These are phyloP conservation scores for Austropuccinia psidii DNA, from an alignment of 1,284 basidiomycete species.

Conservation along the genomic window DNA sequence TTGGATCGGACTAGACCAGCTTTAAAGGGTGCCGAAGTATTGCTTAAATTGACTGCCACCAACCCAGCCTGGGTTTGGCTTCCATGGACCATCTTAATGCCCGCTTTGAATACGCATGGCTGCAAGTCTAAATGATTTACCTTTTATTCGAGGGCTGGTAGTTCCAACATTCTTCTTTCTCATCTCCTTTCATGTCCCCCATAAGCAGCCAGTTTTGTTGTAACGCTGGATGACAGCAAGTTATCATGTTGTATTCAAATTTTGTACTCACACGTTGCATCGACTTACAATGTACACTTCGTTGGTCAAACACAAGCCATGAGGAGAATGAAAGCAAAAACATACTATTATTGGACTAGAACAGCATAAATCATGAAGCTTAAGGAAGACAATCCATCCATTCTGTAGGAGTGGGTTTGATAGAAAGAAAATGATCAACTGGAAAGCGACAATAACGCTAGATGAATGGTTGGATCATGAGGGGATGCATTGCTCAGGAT, in stretches of 20 bases:
- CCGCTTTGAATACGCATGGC: background rate
- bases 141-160: slow-evolving; percentile 32
- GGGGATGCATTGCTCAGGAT: slow-evolving; percentile 31
- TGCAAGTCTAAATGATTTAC: background rate
- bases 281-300: no score
- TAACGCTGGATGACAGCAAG: no score
- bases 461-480: background rate
- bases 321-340: no score
- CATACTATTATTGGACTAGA: no score
- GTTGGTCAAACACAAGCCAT: no score
- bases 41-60: slow-evolving; percentile 15
- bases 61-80: background rate
- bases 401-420: background rate
- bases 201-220: background rate
- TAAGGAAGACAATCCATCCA: background rate
- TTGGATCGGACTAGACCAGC: background rate
- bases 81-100: slow-evolving; percentile 29
- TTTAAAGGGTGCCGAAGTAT: slow-evolving; percentile 36
- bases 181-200: background rate
- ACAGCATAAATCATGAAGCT: no score
- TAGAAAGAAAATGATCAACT: background rate
- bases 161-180: slow-evolving; percentile 9
- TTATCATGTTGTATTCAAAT: background rate
- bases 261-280: background rate
- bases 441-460: background rate